These are phyloP conservation scores for Pugionium cornutum DNA, from an alignment of 345 rosid species.

Conservation along the genomic window DNA sequence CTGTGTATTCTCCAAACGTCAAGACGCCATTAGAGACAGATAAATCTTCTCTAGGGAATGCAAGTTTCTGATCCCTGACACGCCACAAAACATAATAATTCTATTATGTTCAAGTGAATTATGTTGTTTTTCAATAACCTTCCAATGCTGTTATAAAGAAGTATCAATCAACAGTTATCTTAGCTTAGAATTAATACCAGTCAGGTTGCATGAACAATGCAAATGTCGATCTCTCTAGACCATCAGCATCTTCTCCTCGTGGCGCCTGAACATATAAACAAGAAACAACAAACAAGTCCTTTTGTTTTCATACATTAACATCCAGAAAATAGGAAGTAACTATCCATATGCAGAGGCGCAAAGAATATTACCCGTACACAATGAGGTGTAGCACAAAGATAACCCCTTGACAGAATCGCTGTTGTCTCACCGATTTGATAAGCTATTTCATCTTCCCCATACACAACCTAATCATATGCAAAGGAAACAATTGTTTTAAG, in stretches of 20 bases:
- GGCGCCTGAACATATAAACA: conserved; percentile 60
- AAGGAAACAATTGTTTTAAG: background rate
- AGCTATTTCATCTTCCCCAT: conserved; percentile 83
- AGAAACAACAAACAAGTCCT: too few relatives aligned
- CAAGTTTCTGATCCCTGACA: conserved; percentile 74
- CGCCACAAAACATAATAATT: background rate
- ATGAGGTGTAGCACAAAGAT: conserved; percentile 96
- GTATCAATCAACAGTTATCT: background rate
- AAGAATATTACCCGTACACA: conserved; percentile 66
- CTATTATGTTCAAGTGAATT: too few relatives aligned
- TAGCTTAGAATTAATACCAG: conserved; percentile 51
- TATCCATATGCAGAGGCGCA: background rate
- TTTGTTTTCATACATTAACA: too few relatives aligned
- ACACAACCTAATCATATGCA: conserved; percentile 56
- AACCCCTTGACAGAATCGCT: conserved; percentile 70
- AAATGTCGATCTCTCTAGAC: conserved; percentile 81
- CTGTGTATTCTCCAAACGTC: conserved; percentile 84
- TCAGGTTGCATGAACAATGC: conserved; percentile 98
- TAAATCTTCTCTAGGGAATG: conserved; percentile 63
- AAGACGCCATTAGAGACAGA: conserved; percentile 47
- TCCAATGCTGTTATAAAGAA: background rate
- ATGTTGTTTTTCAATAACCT: background rate
- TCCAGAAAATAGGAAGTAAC: background rate
- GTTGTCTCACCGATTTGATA: conserved; percentile 97
- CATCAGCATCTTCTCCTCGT: conserved; percentile 61